phyloP scores from a whole-genome alignment of 805 yeast genomes.

The Kuraishia floccosa region DNA sequence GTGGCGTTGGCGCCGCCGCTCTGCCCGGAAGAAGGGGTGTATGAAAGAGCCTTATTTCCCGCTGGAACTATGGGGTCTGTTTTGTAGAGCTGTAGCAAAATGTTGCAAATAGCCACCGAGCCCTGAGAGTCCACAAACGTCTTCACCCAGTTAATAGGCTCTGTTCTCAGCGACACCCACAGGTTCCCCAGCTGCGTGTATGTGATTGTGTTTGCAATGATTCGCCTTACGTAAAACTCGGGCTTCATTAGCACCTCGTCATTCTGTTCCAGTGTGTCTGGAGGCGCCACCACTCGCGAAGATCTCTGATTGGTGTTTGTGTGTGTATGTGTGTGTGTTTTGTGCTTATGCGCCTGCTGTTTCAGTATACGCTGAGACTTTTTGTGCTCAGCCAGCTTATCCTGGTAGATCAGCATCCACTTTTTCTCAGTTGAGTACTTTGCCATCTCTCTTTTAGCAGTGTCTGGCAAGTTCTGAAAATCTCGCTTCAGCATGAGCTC shows the following conservation, averaged over 20 bases:
- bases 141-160: constrained; percentile 67
- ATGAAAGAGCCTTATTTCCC: no score
- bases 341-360: constrained; percentile 1
- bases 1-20: no score
- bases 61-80: constrained; percentile 16
- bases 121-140: constrained; percentile 80
- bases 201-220: constrained; percentile 60
- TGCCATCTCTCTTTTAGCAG: constrained; percentile 68
- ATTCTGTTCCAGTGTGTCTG: constrained; percentile 4
- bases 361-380: constrained; percentile 20
- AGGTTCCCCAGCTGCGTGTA: constrained; percentile 66
- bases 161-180: constrained; percentile 89
- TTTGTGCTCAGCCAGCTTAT: constrained; percentile 65
- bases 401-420: constrained; percentile 88
- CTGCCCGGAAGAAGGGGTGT: no score
- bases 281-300: constrained; percentile 1
- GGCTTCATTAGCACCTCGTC: constrained; percentile 33
- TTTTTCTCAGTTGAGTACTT: constrained; percentile 68
- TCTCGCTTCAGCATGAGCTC: constrained; percentile 80
- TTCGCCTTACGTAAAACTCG: constrained; percentile 61
- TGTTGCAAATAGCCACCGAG: constrained; percentile 74
- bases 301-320: constrained; percentile 1
- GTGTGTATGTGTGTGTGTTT: no score
- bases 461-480: constrained; percentile 47
- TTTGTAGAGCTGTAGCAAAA: constrained; percentile 30